phyloP scores from a whole-genome alignment of 78 protist species.

The Dictyostelium brefeldianum region DNA sequence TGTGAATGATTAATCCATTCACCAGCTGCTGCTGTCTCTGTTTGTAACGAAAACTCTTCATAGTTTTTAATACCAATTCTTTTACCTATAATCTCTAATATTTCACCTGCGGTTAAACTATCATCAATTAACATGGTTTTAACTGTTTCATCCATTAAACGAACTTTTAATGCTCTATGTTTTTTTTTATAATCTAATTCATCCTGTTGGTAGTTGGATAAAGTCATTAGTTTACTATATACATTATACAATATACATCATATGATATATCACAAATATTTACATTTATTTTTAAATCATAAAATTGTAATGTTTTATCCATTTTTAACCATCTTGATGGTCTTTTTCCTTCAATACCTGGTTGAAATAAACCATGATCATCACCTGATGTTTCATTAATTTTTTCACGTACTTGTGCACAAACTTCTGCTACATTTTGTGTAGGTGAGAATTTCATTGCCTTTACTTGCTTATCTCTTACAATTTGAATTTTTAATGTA shows the following conservation, averaged over 20 bases:
- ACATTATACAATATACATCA: too few species aligned
- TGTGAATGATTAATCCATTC: slow-evolving; percentile 80
- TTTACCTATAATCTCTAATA: slow-evolving; percentile 73
- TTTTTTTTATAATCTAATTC: slow-evolving; percentile 88
- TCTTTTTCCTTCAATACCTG: slow-evolving; percentile 80
- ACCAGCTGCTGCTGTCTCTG: slow-evolving; percentile 36
- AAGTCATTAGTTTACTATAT: too few species aligned
- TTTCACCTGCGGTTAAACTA: slow-evolving; percentile 73
- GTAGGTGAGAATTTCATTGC: slow-evolving; percentile 83
- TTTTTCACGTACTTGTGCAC: slow-evolving; percentile 80
- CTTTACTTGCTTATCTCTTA: slow-evolving; percentile 80
- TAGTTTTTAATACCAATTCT: slow-evolving; percentile 85
- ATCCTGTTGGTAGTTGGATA: too few species aligned
- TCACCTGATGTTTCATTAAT: slow-evolving; percentile 78
- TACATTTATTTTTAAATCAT: slow-evolving; percentile 79
- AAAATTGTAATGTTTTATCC: slow-evolving; percentile 78
- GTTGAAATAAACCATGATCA: slow-evolving; percentile 87
- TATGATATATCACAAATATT: too few species aligned
- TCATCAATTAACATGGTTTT: slow-evolving; percentile 89
- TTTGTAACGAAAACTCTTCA: slow-evolving; percentile 89
- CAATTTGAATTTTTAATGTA: slow-evolving; percentile 77
- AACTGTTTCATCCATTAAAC: slow-evolving; percentile 81
- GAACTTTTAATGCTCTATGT: slow-evolving; percentile 86
- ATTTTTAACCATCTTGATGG: slow-evolving; percentile 86
- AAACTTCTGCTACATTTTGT: slow-evolving; percentile 73